Evolutionary conservation across 2,329 filamentous ascomycete genomes (phyloP).

Genomic region (Zelopaecilomyces penicillatus): DNA sequence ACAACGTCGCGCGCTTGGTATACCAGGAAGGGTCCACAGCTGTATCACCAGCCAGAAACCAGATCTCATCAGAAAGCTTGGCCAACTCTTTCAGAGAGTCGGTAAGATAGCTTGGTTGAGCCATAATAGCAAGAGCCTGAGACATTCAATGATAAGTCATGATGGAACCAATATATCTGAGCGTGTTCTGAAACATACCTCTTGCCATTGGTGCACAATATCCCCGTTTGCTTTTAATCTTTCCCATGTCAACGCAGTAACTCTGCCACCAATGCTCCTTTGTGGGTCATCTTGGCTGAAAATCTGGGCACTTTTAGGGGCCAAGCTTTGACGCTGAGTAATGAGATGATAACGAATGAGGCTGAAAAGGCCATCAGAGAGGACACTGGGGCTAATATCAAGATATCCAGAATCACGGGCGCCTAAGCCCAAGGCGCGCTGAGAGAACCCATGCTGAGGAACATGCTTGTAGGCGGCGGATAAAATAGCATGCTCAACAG

Average conservation of each 20-base stretch:
- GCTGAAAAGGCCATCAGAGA: conserved; percentile 72
- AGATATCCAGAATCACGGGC: conserved; percentile 79
- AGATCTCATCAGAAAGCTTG: conserved; percentile 82
- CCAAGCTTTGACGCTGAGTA: conserved; percentile 55
- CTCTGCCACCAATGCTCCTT: conserved; percentile 50
- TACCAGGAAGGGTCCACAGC: conserved; percentile 88
- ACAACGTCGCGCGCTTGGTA: conserved; percentile 48
- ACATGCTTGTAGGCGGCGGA: conserved; percentile 72
- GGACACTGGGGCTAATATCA: conserved; percentile 74
- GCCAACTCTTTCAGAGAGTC: conserved; percentile 71
- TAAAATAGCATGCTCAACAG: conserved; percentile 68
- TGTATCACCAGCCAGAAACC: conserved; percentile 74
- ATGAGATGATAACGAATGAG: conserved; percentile 72
- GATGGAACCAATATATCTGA: no score
- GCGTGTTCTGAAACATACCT: conserved; percentile 46
- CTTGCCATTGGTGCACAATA: conserved; percentile 74
- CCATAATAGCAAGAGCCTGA: conserved; percentile 87
- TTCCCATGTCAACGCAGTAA: conserved; percentile 66
- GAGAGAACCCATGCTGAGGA: conserved; percentile 74
- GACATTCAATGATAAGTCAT: neutral
- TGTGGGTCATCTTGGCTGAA: conserved; percentile 27
- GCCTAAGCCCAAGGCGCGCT: conserved; percentile 63
- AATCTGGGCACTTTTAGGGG: conserved; percentile 27
- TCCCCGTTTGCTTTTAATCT: conserved; percentile 65
- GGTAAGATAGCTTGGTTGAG: conserved; percentile 69